Evolutionary conservation across 148 eudicot genomes (phyloP), one percentile per base, ranked within the genome.

Genomic region (Rhododendron mucronatum): DNA sequence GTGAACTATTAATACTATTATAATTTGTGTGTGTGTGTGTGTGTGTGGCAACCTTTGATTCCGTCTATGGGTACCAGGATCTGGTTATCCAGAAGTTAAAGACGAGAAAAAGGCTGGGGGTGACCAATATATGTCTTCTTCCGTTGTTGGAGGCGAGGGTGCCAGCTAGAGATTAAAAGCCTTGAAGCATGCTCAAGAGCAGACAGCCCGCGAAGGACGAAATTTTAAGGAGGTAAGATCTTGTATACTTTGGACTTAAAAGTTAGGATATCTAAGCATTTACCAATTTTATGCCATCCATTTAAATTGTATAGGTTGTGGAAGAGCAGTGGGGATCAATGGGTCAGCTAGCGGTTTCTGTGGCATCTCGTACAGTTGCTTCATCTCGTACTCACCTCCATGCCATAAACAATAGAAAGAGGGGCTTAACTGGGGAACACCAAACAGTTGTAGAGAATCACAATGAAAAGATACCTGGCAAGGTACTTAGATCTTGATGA

Each of bases 111-210:
- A 87, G 85, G 39, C 89, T 33, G 87, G 59, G 4, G 79, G 88
- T 28, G 89, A 88, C 81, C 89, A 88, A 45, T 91, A 90, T 84
- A 63, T 91, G 83, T 91, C 97, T 55, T 89, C 92, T 85, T 88
- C 97, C 84, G 80, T 95, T 76, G 93, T 96, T 81, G 99, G 99
- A 30, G 97, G 94, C 91, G 99, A 97, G 89, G 99, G 99, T 79
- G 98, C 97, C 78, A 96, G 99, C 86, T 96, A 97, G 99, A 95
- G 99, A 90, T 85, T 94, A 85, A 96, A 96, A 90, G 96, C 99
- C 50, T 88, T 96, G 91, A 96, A 94, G 87, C 96, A 96, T 84
- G 91, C 98, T 48, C 89, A 95, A 84, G 99, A 96, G 86, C 98
- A 96, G 88, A 98, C 98, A 74, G 91, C 89, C 86, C 97, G 98